Evolutionary conservation across 306 rosid species (phyloP), one percentile per base, ranked within the genome.

Genomic region (Trifolium pratense): DNA sequence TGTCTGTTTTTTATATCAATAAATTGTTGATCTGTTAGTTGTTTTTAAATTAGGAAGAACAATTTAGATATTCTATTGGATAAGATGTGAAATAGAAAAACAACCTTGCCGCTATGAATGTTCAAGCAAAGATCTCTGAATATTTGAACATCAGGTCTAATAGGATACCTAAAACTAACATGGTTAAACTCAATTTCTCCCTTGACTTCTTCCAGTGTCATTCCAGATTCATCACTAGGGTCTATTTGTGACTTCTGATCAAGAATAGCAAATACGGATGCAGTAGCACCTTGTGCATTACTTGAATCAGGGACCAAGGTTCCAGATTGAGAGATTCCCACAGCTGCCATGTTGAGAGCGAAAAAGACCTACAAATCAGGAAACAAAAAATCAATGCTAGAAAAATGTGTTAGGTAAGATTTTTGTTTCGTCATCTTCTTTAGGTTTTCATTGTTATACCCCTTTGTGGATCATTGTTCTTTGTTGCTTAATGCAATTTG

Each of bases 101-200:
- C 10, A 79, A 91, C 97, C 94, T 91, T 87, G 61, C 97, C 91
- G n/a, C 84, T 63, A 32, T 52, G 84, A 70, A 91, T 91, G 66
- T 85, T 69, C 80, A 91, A 81, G 85, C 88, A 82, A 25, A 91
- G 85, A 76, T 89, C 89, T 48, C 72, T 68, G 51, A 91, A 86
- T 57, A 91, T 87, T 42, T 82, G 88, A 56, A 87, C 85, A 39
- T 83, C 83, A 3, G 90, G 89, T 75, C 97, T 87, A 14, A 70
- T 79, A 46, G 92, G 91, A 85, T 91, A 91, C 85, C 79, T 91
- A 78, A 91, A 91, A 74, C 83, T 84, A 11, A 89, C 91, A 76
- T 91, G 85, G 13, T 34, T 80, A 51, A 91, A 40, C 79, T 86
- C 88, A 45, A 91, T 84, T 1, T 89, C 92, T 37, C 97, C 95